Base-by-base conservation (phyloP, 371 early-diverging fungal genomes). In the Lichtheimia ornata region DNA sequence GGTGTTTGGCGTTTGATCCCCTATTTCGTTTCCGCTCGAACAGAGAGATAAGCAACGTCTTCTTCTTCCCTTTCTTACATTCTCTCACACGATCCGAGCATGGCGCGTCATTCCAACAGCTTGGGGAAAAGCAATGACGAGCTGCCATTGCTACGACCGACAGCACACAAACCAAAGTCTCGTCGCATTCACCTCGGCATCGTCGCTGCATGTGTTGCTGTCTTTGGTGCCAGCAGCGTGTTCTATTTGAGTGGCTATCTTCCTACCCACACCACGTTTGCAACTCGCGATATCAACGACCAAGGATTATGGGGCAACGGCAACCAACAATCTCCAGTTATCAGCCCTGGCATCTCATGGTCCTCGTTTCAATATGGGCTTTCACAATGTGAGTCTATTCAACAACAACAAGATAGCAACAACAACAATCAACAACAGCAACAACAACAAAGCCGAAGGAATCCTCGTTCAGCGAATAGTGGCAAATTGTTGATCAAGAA, bases 261-360 rank as follows among this genome's bases (percentile, higher is more conserved):
- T 13, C 75, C 59, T 4, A 41, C 15, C 13, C 30, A 47, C 20
- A 35, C 25, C 6, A 27, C 40, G 18, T 50, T 42, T 28, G 41
- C 41, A 5, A 58, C 50, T 1, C 43, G 22, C 2, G 40, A 30
- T 11, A 35, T 12, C 5, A 18, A 44, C n/a, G 43, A 50, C 1
- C 64, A 66, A 30, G 61, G 58, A 2, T 9, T 74, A 0, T 74
- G 71, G 74, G 55, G 45, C 20, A 47, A 45, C 13, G 50, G 50
- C 27, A 52, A 40, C 4, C n/a, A 22, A 4, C 11, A 41, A 4
- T n/a, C 52, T 14, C 51, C 61, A 5, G 72, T 76, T 1, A 55
- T 79, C 12, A 45, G 69, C 1, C 76, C 81, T 18, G 84, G 84
- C 22, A 83, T 86, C 27, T 86, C 86, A 0, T 42, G 55, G 0